Conservation (phyloP, 179 eudicot genomes). For the Nepenthes alata region DNA sequence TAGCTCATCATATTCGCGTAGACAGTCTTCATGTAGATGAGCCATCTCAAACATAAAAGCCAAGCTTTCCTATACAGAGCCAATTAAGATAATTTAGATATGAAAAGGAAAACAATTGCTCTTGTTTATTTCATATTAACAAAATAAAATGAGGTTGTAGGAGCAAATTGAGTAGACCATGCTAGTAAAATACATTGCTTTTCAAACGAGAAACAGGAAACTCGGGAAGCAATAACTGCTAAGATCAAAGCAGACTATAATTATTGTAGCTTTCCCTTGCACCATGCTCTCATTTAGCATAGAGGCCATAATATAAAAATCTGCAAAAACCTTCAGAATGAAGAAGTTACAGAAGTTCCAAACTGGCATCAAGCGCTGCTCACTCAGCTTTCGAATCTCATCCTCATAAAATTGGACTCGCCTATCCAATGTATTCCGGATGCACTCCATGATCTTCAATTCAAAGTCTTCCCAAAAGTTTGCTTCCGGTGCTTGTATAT, state of each 20-base stretch:
- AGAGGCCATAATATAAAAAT: conserved; percentile 9
- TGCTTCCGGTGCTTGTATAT: conserved; percentile 64
- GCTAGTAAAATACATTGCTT: too few species aligned
- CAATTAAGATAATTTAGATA: conserved; percentile 9
- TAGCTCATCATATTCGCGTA: conserved; percentile 93
- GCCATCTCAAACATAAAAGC: conserved; percentile 98
- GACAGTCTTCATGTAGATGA: conserved; percentile 91
- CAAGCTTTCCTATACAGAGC: conserved; percentile 69
- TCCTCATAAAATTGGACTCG: conserved; percentile 92
- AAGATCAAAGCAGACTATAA: not conserved
- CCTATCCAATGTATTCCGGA: conserved; percentile 76
- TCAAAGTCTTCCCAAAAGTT: conserved; percentile 93
- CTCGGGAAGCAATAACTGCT: not conserved
- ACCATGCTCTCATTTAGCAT: not conserved
- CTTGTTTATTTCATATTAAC: too few species aligned
- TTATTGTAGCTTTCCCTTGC: not conserved
- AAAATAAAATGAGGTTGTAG: not conserved
- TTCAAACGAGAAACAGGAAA: not conserved
- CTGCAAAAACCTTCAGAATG: conserved; percentile 59
- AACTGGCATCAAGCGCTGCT: conserved; percentile 84
- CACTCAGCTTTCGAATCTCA: conserved; percentile 93
- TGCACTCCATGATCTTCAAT: conserved; percentile 70
- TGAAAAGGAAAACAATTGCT: not conserved
- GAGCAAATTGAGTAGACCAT: not conserved
- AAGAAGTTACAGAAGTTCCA: conserved; percentile 98